Conservation (phyloP, 768 basidiomycete species). For the Suillus alpinus region DNA sequence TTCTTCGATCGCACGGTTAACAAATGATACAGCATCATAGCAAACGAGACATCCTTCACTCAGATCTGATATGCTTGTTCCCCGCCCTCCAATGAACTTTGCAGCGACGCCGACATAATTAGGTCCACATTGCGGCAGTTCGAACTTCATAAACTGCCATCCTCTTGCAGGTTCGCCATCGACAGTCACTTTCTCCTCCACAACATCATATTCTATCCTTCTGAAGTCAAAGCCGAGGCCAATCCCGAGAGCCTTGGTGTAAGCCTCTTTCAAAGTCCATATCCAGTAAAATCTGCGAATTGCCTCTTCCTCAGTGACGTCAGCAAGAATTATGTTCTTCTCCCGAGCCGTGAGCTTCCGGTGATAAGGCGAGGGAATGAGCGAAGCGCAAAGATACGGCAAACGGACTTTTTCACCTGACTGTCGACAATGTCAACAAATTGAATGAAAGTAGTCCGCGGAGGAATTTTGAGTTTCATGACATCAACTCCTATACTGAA, state of each 20-base stretch:
- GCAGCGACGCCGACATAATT: constrained; percentile 69
- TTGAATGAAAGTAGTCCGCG: constrained; percentile 50
- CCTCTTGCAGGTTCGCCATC: constrained; percentile 56
- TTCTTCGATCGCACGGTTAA: constrained; percentile 43
- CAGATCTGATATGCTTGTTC: constrained; percentile 29
- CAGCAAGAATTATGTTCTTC: constrained; percentile 29
- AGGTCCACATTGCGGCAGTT: constrained; percentile 44
- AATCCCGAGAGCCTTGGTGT: constrained; percentile 82
- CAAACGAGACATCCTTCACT: constrained; percentile 41
- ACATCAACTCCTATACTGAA: constrained; percentile 71
- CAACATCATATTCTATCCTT: constrained; percentile 69
- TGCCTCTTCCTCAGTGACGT: constrained; percentile 45
- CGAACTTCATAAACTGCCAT: constrained; percentile 70
- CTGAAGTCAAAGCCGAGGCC: constrained; percentile 82
- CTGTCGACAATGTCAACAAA: constrained; percentile 66
- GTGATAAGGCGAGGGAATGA: constrained; percentile 10
- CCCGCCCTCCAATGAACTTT: constrained; percentile 48
- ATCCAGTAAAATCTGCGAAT: constrained; percentile 73
- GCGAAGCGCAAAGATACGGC: background rate
- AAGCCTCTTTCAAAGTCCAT: constrained; percentile 92
- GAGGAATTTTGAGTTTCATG: constrained; percentile 71
- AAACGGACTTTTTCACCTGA: constrained; percentile 43
- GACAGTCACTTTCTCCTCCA: constrained; percentile 48
- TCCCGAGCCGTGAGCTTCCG: constrained; percentile 42
- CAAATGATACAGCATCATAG: constrained; percentile 48